Evolutionary conservation across 2,329 filamentous ascomycete species (phyloP).

Genomic region (Fonsecaea pedrosoi): DNA sequence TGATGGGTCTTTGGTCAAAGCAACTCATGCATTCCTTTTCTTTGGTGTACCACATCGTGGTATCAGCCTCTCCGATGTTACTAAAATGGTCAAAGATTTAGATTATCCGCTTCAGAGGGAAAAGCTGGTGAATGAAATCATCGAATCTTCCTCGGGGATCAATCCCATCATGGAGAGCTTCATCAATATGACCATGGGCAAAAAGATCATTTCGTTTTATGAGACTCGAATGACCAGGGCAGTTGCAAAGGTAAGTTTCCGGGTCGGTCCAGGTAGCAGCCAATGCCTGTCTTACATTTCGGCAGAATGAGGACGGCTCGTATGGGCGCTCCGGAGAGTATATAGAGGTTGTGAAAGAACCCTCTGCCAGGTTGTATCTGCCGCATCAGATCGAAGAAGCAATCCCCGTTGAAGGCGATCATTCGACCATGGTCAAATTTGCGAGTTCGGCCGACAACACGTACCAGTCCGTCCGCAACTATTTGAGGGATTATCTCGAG

Average conservation of each 20-base stretch:
- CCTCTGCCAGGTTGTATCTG: constrained; percentile 3
- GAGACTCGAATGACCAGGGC: constrained; percentile 1
- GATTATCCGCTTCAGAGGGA: not conserved
- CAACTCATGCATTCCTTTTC: constrained; percentile 3
- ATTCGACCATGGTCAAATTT: constrained; percentile 5
- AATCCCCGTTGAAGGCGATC: not conserved
- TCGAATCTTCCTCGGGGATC: not conserved
- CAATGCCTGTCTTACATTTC: not conserved
- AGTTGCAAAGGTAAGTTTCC: not conserved
- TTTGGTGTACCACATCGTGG: constrained; percentile 1
- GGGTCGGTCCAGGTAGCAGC: not conserved
- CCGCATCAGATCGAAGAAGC: constrained; percentile 2
- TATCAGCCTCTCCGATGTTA: not conserved
- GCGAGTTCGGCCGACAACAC: not conserved
- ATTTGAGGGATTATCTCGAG: not conserved
- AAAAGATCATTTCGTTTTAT: not conserved
- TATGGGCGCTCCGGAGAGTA: constrained; percentile 1
- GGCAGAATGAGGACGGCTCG: not conserved
- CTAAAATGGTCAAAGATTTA: constrained; percentile 3
- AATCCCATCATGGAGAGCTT: not conserved
- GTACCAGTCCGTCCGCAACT: not conserved
- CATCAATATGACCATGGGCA: constrained; percentile 1
- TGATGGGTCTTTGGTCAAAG: not conserved
- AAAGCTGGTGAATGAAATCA: not conserved
- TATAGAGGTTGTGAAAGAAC: not conserved